phyloP scores from a whole-genome alignment of 441 rosid species.

The Adansonia madagascariensis region DNA sequence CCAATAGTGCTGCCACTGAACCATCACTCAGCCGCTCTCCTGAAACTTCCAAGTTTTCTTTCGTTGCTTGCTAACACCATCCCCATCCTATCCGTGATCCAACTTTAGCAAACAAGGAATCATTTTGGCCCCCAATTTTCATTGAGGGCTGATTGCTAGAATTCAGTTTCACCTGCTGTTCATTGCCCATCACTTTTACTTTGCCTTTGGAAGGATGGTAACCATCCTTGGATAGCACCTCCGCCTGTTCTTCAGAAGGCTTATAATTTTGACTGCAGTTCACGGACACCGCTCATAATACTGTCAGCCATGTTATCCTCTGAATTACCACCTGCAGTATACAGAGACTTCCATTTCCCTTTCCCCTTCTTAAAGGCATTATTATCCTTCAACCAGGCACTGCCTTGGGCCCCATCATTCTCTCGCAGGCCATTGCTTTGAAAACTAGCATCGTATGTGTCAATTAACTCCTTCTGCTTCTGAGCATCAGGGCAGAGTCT shows the following conservation, averaged over 20 bases:
- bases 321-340: conserved; percentile 30
- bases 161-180: conserved; percentile 33
- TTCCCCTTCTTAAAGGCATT: conserved; percentile 42
- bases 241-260: conserved; percentile 49
- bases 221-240: conserved; percentile 59
- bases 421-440: conserved; percentile 38
- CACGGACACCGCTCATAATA: conserved; percentile 53
- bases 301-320: conserved; percentile 55
- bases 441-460: conserved; percentile 53
- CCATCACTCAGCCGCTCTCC: conserved; percentile 79
- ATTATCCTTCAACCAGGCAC: conserved; percentile 37
- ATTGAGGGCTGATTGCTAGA: conserved; percentile 19
- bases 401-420: conserved; percentile 42
- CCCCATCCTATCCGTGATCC: conserved; percentile 39
- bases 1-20: conserved; percentile 59
- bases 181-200: conserved; percentile 38
- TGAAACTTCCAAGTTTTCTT: conserved; percentile 85
- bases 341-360: conserved; percentile 56
- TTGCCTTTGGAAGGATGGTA: conserved; percentile 61
- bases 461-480: conserved; percentile 86
- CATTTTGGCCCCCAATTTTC: conserved; percentile 33
- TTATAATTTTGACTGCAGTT: conserved; percentile 58
- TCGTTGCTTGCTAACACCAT: conserved; percentile 53
- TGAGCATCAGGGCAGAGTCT: conserved; percentile 75
- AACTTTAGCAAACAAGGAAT: conserved; percentile 29